Evolutionary conservation across 106 monocot genomes (phyloP), one percentile per base, ranked within the genome.

Genomic region (Dendrobium chrysotoxum): DNA sequence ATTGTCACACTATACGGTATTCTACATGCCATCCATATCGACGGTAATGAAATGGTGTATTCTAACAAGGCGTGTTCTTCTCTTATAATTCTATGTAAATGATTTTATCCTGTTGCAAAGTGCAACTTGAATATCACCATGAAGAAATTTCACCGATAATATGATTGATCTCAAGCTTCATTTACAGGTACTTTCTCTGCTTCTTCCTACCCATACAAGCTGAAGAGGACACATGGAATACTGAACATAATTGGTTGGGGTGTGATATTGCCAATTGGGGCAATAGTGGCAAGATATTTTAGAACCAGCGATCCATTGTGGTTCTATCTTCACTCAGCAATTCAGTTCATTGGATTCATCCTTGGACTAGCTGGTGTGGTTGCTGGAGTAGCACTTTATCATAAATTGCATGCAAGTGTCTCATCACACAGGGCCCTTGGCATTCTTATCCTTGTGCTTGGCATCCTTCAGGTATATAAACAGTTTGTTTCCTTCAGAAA

Each of bases 221-320:
- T 96, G 30, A 96, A 93, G 81, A 93, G 85, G 75, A 83, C 78
- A 9, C 95, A 96, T 83, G 95, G 95, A 30, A 88, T 84, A 74
- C 86, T 96, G 26, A 84, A 79, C 55, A 84, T 96, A 77, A 68
- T 96, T 85, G 95, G 89, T 17, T 96, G 95, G 95, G 95, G 95
- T 30, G 89, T 96, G 35, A 78, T 96, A 26, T 82, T 93, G 13
- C 95, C 95, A 25, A 93, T 96, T 47, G 95, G 95, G 13, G 87
- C 85, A 65, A 91, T 96, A 39, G 78, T 93, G 74, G 89, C 95
- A 79, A 89, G 95, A 87, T 88, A 93, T 79, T 91, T 86, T 88
- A 93, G 55, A 82, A 72, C 72, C 65, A 86, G 82, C 84, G 93
- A 93, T 80, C 95, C 95, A 25, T 23, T 89, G 18, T 95, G 95